phyloP scores from a whole-genome alignment of 805 yeast species.

The Saturnispora halmiae region DNA sequence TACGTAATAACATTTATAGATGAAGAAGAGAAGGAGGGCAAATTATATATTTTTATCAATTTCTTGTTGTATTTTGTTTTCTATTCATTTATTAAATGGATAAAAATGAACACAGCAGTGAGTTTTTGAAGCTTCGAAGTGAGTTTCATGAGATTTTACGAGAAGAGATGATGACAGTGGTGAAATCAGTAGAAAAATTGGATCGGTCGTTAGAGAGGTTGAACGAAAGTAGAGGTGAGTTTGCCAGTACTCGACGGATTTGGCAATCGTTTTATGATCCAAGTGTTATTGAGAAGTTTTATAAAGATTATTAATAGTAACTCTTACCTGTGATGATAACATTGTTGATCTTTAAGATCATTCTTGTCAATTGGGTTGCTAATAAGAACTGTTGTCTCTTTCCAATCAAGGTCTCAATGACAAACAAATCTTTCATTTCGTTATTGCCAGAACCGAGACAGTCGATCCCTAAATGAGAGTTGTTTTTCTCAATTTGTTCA shows the following conservation, averaged over 20 bases:
- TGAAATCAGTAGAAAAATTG: conserved; percentile 11
- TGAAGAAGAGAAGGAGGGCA: neutral
- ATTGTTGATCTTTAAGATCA: conserved; percentile 94
- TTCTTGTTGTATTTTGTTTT: neutral
- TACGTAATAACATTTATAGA: too few species aligned
- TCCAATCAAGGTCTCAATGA: conserved; percentile 94
- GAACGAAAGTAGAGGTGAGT: conserved; percentile 3
- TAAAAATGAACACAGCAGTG: neutral
- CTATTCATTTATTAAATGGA: neutral
- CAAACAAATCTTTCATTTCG: conserved; percentile 90
- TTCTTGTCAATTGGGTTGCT: conserved; percentile 95
- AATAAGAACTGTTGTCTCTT: conserved; percentile 90
- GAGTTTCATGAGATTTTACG: conserved; percentile 4
- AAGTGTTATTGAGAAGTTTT: conserved; percentile 13
- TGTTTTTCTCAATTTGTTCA: conserved; percentile 66
- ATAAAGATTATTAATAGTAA: conserved; percentile 19
- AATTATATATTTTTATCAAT: neutral
- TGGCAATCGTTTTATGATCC: conserved; percentile 22
- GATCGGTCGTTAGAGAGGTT: conserved; percentile 10
- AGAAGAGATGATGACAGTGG: conserved; percentile 11
- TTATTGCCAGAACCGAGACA: conserved; percentile 81
- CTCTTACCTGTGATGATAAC: conserved; percentile 60
- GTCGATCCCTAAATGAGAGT: conserved; percentile 79
- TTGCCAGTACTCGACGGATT: conserved; percentile 14
- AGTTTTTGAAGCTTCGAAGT: conserved; percentile 10